Evolutionary conservation across 2,329 filamentous ascomycete genomes (phyloP).

Genomic region (Diaporthe aspalathi): DNA sequence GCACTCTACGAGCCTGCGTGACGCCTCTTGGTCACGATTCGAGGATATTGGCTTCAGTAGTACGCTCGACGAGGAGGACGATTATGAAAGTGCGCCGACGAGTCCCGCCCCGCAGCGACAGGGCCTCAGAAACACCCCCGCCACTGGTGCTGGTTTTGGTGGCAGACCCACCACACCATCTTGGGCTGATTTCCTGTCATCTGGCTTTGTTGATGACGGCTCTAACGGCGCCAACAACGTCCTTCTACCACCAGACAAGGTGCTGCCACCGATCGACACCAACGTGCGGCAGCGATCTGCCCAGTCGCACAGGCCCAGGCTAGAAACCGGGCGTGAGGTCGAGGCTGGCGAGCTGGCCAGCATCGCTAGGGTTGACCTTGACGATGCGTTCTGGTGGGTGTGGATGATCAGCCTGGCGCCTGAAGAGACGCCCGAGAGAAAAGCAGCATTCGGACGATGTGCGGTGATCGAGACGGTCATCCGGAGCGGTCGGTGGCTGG

Average conservation of each 20-base stretch:
- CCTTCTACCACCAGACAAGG: conserved; percentile 89
- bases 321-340: conserved; percentile 75
- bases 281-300: conserved; percentile 82
- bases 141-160: conserved; percentile 71
- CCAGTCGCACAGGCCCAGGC: conserved; percentile 80
- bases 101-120: conserved; percentile 49
- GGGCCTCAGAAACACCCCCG: conserved; percentile 73
- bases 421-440: conserved; percentile 86
- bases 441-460: conserved; percentile 93
- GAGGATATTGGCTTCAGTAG: conserved; percentile 93
- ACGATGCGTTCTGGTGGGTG: conserved; percentile 99
- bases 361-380: conserved; percentile 85
- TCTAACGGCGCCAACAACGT: conserved; percentile 68
- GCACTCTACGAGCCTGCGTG: conserved; percentile 77
- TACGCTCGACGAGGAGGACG: conserved; percentile 76
- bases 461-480: conserved; percentile 92
- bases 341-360: conserved; percentile 96
- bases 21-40: conserved; percentile 96
- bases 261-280: conserved; percentile 84
- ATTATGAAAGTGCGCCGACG: conserved; percentile 64
- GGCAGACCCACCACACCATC: conserved; percentile 93
- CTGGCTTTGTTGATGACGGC: conserved; percentile 87
- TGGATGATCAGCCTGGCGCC: conserved; percentile 96
- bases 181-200: conserved; percentile 97
- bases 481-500: conserved; percentile 84